Conservation (phyloP, 2,329 filamentous ascomycete genomes). For the Phialophora verrucosa region DNA sequence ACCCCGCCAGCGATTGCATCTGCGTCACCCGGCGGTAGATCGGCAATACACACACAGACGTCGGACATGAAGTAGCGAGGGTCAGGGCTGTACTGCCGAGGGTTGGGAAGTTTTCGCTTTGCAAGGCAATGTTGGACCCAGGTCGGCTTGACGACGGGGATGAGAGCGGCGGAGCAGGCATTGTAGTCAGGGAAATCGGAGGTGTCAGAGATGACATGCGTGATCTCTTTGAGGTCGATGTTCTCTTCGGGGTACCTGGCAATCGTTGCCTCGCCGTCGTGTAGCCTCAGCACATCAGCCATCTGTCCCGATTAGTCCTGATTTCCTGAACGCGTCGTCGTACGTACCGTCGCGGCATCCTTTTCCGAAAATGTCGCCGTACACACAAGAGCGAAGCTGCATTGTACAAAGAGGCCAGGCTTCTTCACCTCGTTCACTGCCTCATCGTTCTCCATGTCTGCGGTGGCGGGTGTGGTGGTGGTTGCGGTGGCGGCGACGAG, state of each 20-base stretch:
- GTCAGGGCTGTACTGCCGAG: slow-evolving; percentile 87
- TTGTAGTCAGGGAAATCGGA: slow-evolving; percentile 91
- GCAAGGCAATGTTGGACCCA: slow-evolving; percentile 78
- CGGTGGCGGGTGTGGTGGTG: background rate
- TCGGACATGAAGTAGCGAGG: slow-evolving; percentile 88
- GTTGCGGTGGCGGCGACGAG: slow-evolving; percentile 24
- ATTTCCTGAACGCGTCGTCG: slow-evolving; percentile 9
- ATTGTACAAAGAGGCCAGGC: slow-evolving; percentile 50
- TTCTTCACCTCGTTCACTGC: slow-evolving; percentile 9
- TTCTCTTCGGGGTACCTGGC: slow-evolving; percentile 47
- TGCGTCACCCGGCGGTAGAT: slow-evolving; percentile 83
- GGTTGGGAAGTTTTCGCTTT: slow-evolving; percentile 73
- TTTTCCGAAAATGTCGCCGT: slow-evolving; percentile 49
- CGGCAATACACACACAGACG: slow-evolving; percentile 79
- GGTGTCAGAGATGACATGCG: slow-evolving; percentile 74
- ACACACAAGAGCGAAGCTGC: slow-evolving; percentile 54
- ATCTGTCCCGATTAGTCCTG: slow-evolving; percentile 46
- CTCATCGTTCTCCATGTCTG: slow-evolving; percentile 26
- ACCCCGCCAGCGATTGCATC: slow-evolving; percentile 91
- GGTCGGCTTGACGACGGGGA: slow-evolving; percentile 79
- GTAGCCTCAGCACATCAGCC: slow-evolving; percentile 52
- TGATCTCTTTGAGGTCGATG: slow-evolving; percentile 45
- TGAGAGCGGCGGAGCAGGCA: slow-evolving; percentile 74
- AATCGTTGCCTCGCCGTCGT: slow-evolving; percentile 57
- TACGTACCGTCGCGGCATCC: slow-evolving; percentile 49